phyloP scores from a whole-genome alignment of 805 yeast genomes.

The Zygosaccharomyces lentus region DNA sequence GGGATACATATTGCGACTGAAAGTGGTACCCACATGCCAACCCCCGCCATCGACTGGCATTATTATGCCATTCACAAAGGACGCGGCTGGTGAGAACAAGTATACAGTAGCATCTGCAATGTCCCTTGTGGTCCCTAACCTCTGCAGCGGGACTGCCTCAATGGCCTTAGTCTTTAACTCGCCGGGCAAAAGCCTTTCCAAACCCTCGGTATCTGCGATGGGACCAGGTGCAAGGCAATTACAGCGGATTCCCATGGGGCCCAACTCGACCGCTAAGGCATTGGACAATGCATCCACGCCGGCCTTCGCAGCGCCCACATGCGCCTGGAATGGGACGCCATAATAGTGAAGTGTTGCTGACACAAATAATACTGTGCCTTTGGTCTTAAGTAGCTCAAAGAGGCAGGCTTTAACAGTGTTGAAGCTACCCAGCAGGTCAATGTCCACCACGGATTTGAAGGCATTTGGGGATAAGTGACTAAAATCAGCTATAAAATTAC shows the following conservation, averaged over 20 bases:
- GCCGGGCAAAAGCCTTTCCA: slow-evolving; percentile 52
- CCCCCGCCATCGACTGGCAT: slow-evolving; percentile 86
- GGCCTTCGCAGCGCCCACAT: slow-evolving; percentile 94
- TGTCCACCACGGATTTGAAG: slow-evolving; percentile 79
- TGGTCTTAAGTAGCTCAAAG: slow-evolving; percentile 55
- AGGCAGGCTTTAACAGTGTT: slow-evolving; percentile 84
- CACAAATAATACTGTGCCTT: slow-evolving; percentile 73
- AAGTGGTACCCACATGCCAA: slow-evolving; percentile 69
- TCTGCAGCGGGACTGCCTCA: slow-evolving; percentile 50
- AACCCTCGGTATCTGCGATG: slow-evolving; percentile 83
- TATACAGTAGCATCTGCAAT: slow-evolving; percentile 85
- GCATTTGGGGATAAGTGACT: slow-evolving; percentile 78
- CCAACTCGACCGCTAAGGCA: slow-evolving; percentile 84
- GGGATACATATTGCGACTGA: slow-evolving; percentile 43
- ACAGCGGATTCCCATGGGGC: slow-evolving; percentile 79
- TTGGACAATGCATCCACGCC: slow-evolving; percentile 86
- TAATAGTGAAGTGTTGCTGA: slow-evolving; percentile 86
- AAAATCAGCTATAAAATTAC: slow-evolving; percentile 81
- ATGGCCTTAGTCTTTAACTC: slow-evolving; percentile 40
- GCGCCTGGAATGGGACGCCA: slow-evolving; percentile 85
- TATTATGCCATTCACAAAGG: slow-evolving; percentile 70
- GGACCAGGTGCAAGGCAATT: slow-evolving; percentile 92
- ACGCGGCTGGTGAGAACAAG: slow-evolving; percentile 78
- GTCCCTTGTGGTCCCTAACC: slow-evolving; percentile 67
- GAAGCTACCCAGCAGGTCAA: slow-evolving; percentile 83